These are phyloP conservation scores for Hypsizygus marmoreus DNA, from an alignment of 768 basidiomycete species.

Conservation along the genomic window DNA sequence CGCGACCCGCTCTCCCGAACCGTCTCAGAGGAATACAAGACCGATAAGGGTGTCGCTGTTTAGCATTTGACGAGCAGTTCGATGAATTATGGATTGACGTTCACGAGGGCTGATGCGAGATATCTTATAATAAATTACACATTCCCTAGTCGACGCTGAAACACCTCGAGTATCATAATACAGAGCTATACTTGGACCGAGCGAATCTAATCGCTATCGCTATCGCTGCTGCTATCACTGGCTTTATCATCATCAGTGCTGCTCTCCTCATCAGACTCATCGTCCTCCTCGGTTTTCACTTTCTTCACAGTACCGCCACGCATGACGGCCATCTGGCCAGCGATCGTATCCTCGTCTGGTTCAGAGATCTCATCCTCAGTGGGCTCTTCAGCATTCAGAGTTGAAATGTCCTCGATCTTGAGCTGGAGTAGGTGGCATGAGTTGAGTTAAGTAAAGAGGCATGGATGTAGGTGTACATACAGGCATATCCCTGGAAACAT, in stretches of 20 bases:
- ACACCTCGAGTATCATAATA: no score
- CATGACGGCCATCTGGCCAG: slow-evolving; percentile 98
- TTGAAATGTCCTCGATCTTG: slow-evolving; percentile 75
- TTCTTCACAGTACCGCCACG: slow-evolving; percentile 86
- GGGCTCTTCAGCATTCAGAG: slow-evolving; percentile 54
- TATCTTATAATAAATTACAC: slow-evolving; percentile 18
- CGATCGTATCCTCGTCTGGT: slow-evolving; percentile 94
- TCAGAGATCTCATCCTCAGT: slow-evolving; percentile 95
- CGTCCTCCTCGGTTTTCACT: slow-evolving; percentile 44
- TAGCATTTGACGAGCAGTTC: no score
- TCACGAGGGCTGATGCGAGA: no score
- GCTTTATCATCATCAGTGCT: slow-evolving; percentile 59
- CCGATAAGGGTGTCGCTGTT: no score
- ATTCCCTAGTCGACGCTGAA: slow-evolving; percentile 25
- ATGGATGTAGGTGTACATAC: slow-evolving; percentile 44
- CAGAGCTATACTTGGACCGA: slow-evolving; percentile 21
- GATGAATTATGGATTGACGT: no score
- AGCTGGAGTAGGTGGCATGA: slow-evolving; percentile 48
- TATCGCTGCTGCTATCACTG: slow-evolving; percentile 43
- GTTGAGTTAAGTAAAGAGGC: slow-evolving; percentile 10
- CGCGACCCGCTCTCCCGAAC: background rate
- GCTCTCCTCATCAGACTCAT: slow-evolving; percentile 55
- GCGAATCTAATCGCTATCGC: slow-evolving; percentile 43
- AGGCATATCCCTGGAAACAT: slow-evolving; percentile 66
- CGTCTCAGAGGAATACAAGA: background rate